Conservation (phyloP, 2,329 filamentous ascomycete species). For the Stagonosporopsis rhizophila region DNA sequence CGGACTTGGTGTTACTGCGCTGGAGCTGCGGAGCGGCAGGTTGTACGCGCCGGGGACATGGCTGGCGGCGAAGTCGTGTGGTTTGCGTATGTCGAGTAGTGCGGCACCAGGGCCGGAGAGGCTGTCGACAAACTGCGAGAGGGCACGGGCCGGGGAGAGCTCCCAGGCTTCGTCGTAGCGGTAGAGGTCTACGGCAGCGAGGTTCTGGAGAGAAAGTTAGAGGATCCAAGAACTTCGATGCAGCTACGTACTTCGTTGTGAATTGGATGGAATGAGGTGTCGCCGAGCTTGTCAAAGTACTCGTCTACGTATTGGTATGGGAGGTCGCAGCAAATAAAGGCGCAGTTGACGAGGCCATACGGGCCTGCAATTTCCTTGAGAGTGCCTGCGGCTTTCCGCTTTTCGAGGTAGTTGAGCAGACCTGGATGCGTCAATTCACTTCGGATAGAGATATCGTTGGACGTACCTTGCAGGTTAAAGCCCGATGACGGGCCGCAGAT, state of each 20-base stretch:
- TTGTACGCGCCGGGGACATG: conserved; percentile 32
- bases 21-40: conserved; percentile 26
- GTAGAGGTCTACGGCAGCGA: conserved; percentile 27
- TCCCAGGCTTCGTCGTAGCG: conserved; percentile 36
- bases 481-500: conserved; percentile 68
- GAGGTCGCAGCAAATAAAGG: conserved; percentile 67
- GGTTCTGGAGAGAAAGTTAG: conserved; percentile 17
- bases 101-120: conserved; percentile 3
- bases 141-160: conserved; percentile 18
- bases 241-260: conserved; percentile 19
- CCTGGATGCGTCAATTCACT: conserved; percentile 13
- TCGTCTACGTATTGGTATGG: conserved; percentile 69
- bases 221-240: background rate
- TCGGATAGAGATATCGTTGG: too few relatives aligned
- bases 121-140: conserved; percentile 19
- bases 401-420: conserved; percentile 24
- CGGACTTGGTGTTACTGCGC: conserved; percentile 18
- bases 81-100: conserved; percentile 27
- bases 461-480: conserved; percentile 61
- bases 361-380: conserved; percentile 17
- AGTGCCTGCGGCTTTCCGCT: conserved; percentile 21
- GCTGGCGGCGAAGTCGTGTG: conserved; percentile 23
- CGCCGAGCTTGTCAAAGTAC: conserved; percentile 64
- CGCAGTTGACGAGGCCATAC: conserved; percentile 25
- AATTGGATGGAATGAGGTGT: conserved; percentile 34